Base-by-base conservation (phyloP, 2,329 filamentous ascomycete genomes). In the Trichoderma sp. region DNA sequence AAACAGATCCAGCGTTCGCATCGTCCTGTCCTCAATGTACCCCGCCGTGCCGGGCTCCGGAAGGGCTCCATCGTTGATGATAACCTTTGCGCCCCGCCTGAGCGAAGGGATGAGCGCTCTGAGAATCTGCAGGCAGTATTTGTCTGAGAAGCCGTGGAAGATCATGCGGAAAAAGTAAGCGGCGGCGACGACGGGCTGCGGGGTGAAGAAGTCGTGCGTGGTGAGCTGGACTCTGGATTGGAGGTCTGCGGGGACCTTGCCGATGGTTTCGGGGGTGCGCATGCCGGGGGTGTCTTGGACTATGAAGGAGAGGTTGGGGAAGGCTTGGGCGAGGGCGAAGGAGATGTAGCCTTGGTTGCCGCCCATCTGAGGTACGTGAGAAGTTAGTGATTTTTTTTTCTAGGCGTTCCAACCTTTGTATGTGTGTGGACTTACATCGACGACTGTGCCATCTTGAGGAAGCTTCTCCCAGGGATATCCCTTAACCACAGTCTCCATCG, bases 71-170 rank as follows among this genome's bases (percentile, higher is more conserved):
- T 78, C 76, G 61, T 75, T 76, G 63, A 77, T 70, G 60, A 77
- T 66, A 21, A 77, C 62, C 35, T 68, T 72, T 14, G 76, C 72
- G 1, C 76, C 75, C 4, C 70, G 70, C 40, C 75, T 75, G 11
- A 80, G 70, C 4, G 73, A 76, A 10, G 77, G 77, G 10, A 78
- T 70, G 6, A 81, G 72, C 0, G 72, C 72, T 21, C 73, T 72
- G 27, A 80, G 70, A 43, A 81, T 78, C 55, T 75, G 70, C 2
- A 78, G 58, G 57, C 72, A 75, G 69, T 80, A 77, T 62, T 76
- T 76, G 70, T 81, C 76, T 0, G 74, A 68, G 72, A 76, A 81
- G 64, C 75, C 75, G 68, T 80, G 78, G 57, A 80, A 75, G 49
- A 80, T 77, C 61, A 73, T 73, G 29, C 77, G 75, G 68, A 80